phyloP scores from a whole-genome alignment of 306 rosid species.

The Rosa persica region DNA sequence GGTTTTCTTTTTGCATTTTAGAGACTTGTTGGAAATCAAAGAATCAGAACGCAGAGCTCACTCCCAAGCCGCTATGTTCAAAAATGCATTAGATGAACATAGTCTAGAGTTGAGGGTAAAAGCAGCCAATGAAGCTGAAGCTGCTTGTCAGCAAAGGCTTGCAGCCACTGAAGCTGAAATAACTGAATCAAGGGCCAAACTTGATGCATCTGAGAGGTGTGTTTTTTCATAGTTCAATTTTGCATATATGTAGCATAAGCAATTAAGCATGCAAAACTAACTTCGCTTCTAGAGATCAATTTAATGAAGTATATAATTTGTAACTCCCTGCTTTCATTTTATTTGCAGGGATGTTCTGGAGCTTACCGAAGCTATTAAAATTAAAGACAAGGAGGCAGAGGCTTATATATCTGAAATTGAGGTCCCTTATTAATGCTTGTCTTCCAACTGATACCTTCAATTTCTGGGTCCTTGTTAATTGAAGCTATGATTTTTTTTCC shows the following conservation, averaged over 20 bases:
- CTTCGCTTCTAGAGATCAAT: background rate
- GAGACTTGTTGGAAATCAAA: slow-evolving; percentile 62
- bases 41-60: slow-evolving; percentile 80
- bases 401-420: slow-evolving; percentile 94
- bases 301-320: background rate
- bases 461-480: slow-evolving; percentile 12
- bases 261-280: background rate
- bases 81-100: slow-evolving; percentile 92
- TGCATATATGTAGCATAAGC: background rate
- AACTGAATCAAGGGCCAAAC: slow-evolving; percentile 63
- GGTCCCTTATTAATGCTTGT: slow-evolving; percentile 41
- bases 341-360: slow-evolving; percentile 67
- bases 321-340: slow-evolving; percentile 23
- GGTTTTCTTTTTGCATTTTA: slow-evolving; percentile 45
- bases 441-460: background rate
- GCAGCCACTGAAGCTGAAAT: slow-evolving; percentile 78
- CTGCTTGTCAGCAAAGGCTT: slow-evolving; percentile 92
- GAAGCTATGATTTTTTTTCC: background rate
- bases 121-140: slow-evolving; percentile 97
- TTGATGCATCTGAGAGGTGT: slow-evolving; percentile 82
- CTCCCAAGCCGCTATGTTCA: slow-evolving; percentile 67
- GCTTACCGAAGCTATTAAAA: slow-evolving; percentile 75
- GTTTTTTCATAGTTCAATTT: slow-evolving; percentile 24
- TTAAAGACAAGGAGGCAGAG: slow-evolving; percentile 84
- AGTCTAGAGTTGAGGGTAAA: slow-evolving; percentile 84